Base-by-base conservation (phyloP, 2,329 filamentous ascomycete genomes). In the Colletotrichum australisinense region DNA sequence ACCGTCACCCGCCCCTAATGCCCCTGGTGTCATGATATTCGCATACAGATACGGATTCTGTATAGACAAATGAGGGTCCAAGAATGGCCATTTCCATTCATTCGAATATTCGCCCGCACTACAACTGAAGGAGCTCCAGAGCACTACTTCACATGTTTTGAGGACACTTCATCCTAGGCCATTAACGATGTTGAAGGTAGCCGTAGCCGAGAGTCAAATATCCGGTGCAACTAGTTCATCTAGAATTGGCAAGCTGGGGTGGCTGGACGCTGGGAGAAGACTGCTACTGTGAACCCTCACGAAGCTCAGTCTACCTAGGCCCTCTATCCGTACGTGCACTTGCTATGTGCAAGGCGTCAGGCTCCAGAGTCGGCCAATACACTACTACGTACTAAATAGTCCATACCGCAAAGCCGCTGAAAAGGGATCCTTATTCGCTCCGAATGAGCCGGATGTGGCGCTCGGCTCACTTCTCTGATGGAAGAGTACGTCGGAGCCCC, bases 351-450 rank as follows among this genome's bases (percentile, higher is more conserved):
- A 72, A 55, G 68, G 62, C 72, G 68, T 72, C 32, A 63, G 67
- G 28, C 46, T 59, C 35, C 57, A 72, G 35, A 26, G 42, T 9
- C 42, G 7, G 8, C 42, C 42, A 49, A 7, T 49, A 19, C 38
- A 35, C 32, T 35, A 35, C 32, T 35, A 11, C 32, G 32, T 35
- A 35, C 32, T 35, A 11, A 11, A 35, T 35, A 35, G 11, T 42
- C 6, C 38, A 42, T 42, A 42, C 8, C 19, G 19, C 42, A 63
- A 63, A 74, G 35, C 68, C 68, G 72, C 72, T 68, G 63, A 74
- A 35, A 69, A 52, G 46, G 38, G 60, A 71, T 67, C 67, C 71
- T 71, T 32, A 71, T 71, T 73, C 65, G 69, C 69, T 28, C 67
- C 56, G 62, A 71, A 67, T 24, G 35, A 57, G 67, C 62, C 67